Percentiles rank a stretch among this genome's conserved stretches.
Conservation (phyloP, 495 filamentous ascomycete species). For the Delitschia confertaspora region DNA sequence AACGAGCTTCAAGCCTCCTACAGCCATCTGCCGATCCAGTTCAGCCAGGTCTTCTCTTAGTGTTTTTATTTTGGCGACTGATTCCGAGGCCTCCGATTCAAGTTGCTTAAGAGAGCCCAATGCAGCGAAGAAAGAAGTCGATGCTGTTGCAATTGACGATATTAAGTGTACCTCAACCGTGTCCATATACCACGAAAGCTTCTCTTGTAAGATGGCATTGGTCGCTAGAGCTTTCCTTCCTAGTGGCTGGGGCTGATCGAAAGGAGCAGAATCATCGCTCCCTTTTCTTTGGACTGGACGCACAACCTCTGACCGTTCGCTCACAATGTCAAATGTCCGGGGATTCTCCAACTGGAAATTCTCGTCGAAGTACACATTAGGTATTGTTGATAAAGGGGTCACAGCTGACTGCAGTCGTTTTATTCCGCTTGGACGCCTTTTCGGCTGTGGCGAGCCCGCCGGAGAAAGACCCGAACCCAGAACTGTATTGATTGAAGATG, state of each 20-base stretch:
- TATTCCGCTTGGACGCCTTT: slow-evolving; percentile 45
- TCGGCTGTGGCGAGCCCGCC: slow-evolving; percentile 40
- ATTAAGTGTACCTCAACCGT: slow-evolving; percentile 97
- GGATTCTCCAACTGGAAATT: slow-evolving; percentile 96
- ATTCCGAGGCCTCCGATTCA: slow-evolving; percentile 85
- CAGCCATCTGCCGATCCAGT: slow-evolving; percentile 80
- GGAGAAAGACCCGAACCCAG: slow-evolving; percentile 34
- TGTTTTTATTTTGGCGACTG: slow-evolving; percentile 74
- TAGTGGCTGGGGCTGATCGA: slow-evolving; percentile 43
- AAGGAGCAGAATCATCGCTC: slow-evolving; percentile 44
- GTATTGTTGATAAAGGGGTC: slow-evolving; percentile 86
- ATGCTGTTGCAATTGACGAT: slow-evolving; percentile 88
- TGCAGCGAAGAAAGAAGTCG: slow-evolving; percentile 92
- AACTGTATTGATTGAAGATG: slow-evolving; percentile 16
- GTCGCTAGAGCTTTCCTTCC: slow-evolving; percentile 81
- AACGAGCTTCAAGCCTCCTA: slow-evolving; percentile 77
- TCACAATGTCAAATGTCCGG: slow-evolving; percentile 91
- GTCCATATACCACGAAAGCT: slow-evolving; percentile 99
- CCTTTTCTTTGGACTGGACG: slow-evolving; percentile 50
- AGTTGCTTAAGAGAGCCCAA: slow-evolving; percentile 83
- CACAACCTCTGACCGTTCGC: slow-evolving; percentile 88
- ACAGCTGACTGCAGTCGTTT: slow-evolving; percentile 52
- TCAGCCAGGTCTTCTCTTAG: slow-evolving; percentile 68
- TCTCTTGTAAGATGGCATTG: slow-evolving; percentile 98
- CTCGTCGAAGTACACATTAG: slow-evolving; percentile 86